phyloP scores from a whole-genome alignment of 495 filamentous ascomycete genomes.

The Tetracladium setigerum region DNA sequence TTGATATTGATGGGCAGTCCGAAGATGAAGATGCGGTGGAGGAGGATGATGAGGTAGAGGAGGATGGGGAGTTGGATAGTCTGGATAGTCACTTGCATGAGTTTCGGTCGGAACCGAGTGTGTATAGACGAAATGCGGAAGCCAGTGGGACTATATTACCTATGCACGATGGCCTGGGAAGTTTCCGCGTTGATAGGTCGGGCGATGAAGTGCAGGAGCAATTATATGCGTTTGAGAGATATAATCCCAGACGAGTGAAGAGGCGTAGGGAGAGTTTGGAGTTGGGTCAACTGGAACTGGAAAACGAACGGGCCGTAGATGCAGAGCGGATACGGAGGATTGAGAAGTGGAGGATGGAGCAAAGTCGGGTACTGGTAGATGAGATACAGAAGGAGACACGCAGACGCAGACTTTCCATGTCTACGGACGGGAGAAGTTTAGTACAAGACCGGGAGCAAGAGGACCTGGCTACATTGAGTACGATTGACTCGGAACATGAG shows the following conservation, averaged over 20 bases:
- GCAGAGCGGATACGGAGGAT: constrained; percentile 72
- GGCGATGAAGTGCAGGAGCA: constrained; percentile 59
- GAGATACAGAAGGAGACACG: constrained; percentile 84
- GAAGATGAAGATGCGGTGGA: constrained; percentile 32
- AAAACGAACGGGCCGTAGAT: constrained; percentile 50
- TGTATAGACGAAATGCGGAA: constrained; percentile 18
- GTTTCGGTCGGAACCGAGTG: constrained; percentile 60
- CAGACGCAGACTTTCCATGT: constrained; percentile 42
- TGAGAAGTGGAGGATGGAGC: constrained; percentile 86
- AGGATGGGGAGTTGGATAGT: constrained; percentile 80
- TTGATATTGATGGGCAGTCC: constrained; percentile 38
- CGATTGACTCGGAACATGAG: constrained; percentile 8
- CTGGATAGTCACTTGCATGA: constrained; percentile 83
- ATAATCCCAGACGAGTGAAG: constrained; percentile 66
- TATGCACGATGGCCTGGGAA: constrained; percentile 84
- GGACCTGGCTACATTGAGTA: constrained; percentile 18
- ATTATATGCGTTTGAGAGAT: constrained; percentile 77
- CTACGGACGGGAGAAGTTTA: constrained; percentile 24
- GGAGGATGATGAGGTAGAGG: constrained; percentile 53
- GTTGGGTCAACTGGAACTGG: constrained; percentile 39
- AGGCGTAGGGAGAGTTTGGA: constrained; percentile 57
- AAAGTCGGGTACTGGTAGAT: constrained; percentile 74
- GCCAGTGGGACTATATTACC: constrained; percentile 52
- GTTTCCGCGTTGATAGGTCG: constrained; percentile 49
- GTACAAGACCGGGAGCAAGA: constrained; percentile 21